Evolutionary conservation across 148 eudicot genomes (phyloP), one percentile per base, ranked within the genome.

Genomic region (Vaccinium vitisidaea): DNA sequence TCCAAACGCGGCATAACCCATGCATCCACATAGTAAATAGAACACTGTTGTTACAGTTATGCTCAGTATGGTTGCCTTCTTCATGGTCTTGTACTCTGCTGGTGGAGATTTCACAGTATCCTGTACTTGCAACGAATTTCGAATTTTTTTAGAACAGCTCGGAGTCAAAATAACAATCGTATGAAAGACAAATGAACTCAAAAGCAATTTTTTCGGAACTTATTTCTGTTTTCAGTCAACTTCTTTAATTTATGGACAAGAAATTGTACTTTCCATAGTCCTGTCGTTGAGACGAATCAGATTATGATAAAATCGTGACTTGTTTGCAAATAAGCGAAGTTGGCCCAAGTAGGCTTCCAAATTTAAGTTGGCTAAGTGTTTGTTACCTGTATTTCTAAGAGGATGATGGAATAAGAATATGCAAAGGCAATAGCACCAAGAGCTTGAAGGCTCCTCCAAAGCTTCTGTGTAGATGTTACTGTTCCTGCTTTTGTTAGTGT

Each of bases 1-100:
- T 10, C 93, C 93, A 77, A 91, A 91, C 18, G 93, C 93, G 5
- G 92, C 93, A 81, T 91, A 90, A 25, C 93, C 93, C 85, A 90
- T 84, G 83, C 93, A 91, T 49, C 93, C 92, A 84, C 93, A 90
- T 5, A 90, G 89, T 21, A 88, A 19, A 79, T 90, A 91, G 88
- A 91, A 91, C 32, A 80, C 11, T 30, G 91, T 91, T 49, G 93
- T 91, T 5, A 87, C 86, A 8, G 75, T 53, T 19, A 91, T 80
- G 81, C 93, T 88, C 36, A 90, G 2, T 15, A 75, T 7, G 14
- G 90, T 85, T 32, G 93, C 91, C 56, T 88, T 89, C 83, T 88
- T 91, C 92, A 91, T 90, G 43, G 93, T 91, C 88, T 88, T 88
- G 77, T 86, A 59, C 81, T 91, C 93, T 5, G 89, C 88, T 5